Evolutionary conservation across 164 flowering plant species (phyloP).

Genomic region (Magnolia kwangsiensis): DNA sequence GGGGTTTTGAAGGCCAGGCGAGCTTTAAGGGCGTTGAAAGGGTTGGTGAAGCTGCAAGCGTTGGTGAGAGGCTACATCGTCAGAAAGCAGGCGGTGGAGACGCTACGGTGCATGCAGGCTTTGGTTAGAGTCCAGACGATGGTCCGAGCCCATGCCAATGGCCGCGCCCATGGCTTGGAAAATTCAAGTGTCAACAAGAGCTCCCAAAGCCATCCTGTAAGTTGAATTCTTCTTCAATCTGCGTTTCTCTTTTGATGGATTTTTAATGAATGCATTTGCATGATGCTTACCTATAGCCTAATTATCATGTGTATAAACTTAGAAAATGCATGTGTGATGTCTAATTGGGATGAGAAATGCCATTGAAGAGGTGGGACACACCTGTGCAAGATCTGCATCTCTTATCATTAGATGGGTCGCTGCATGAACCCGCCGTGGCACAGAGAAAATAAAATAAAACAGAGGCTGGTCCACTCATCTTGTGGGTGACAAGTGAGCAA

Average conservation of each 20-base stretch:
- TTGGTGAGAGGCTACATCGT: conserved; percentile 85
- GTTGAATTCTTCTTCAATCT: background rate
- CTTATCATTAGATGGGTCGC: too few species aligned
- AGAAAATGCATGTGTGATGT: background rate
- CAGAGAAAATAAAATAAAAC: too few species aligned
- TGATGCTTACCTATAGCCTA: background rate
- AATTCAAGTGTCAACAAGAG: background rate
- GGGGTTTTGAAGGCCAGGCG: conserved; percentile 62
- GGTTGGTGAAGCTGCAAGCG: conserved; percentile 89
- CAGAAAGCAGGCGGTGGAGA: conserved; percentile 69
- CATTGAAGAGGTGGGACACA: background rate
- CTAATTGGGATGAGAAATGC: too few species aligned
- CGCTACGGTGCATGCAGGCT: conserved; percentile 79
- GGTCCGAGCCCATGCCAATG: conserved; percentile 49
- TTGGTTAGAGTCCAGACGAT: conserved; percentile 69
- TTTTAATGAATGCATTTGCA: background rate
- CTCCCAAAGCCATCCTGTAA: conserved; percentile 4
- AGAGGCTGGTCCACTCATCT: too few species aligned
- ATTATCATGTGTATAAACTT: background rate
- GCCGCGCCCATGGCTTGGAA: conserved; percentile 27
- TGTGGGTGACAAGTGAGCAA: too few species aligned
- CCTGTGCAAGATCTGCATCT: background rate
- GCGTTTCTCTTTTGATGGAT: background rate
- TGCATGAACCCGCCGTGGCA: too few species aligned
- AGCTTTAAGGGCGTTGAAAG: conserved; percentile 82